phyloP scores from a whole-genome alignment of 805 yeast species.

The Saccharomycopsis fibuligera region DNA sequence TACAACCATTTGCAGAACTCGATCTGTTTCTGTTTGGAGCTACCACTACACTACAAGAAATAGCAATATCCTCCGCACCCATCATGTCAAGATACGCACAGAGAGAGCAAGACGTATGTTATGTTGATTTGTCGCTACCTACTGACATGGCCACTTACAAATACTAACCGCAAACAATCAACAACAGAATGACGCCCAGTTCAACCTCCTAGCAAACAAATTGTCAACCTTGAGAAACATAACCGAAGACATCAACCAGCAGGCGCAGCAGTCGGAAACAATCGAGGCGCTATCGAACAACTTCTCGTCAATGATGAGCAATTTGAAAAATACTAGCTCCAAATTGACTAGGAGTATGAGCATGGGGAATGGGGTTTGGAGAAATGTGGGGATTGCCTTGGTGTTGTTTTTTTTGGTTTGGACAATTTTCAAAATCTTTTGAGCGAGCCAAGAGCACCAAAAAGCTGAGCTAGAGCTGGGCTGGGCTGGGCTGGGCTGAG shows the following conservation, averaged over 20 bases:
- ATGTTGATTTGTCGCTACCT: not conserved
- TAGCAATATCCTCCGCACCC: too few species aligned
- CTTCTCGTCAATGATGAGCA: slow-evolving; percentile 41
- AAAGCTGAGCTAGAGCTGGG: not conserved
- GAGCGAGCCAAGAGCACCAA: slow-evolving; percentile 11
- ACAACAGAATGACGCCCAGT: slow-evolving; percentile 50
- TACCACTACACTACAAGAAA: not conserved
- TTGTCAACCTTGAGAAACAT: slow-evolving; percentile 57
- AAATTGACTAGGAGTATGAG: slow-evolving; percentile 50
- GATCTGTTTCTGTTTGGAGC: not conserved
- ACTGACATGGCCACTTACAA: not conserved
- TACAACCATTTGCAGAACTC: not conserved
- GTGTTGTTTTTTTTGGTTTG: slow-evolving; percentile 50
- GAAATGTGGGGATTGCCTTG: slow-evolving; percentile 53
- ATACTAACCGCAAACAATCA: not conserved
- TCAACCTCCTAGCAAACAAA: slow-evolving; percentile 59
- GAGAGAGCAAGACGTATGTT: slow-evolving; percentile 25
- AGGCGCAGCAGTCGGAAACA: slow-evolving; percentile 47
- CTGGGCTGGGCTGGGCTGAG: not conserved
- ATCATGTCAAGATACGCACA: slow-evolving; percentile 28
- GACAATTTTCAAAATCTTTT: slow-evolving; percentile 45
- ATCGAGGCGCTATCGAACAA: slow-evolving; percentile 41
- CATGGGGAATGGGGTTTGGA: slow-evolving; percentile 53
- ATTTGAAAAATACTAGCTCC: slow-evolving; percentile 45
- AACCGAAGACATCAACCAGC: slow-evolving; percentile 60